A percentile compares a stretch with the other conserved stretches of the same genome.
phyloP scores from a whole-genome alignment of 768 basidiomycete genomes.

The Leucocoprinus sp. region DNA sequence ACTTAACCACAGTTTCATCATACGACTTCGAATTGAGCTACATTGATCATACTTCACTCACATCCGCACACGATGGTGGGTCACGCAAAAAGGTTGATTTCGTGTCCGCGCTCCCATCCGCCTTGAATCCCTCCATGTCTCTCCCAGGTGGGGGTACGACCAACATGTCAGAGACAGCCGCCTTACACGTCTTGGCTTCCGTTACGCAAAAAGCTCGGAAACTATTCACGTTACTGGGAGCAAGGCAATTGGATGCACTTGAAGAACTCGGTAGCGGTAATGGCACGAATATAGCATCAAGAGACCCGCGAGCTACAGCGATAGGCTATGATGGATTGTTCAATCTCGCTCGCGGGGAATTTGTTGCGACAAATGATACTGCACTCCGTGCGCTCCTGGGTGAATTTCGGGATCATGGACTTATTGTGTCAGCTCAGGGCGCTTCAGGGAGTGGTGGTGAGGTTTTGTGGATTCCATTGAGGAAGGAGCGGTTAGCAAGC shows the following conservation, averaged over 20 bases:
- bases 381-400: slow-evolving; percentile 73
- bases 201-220: slow-evolving; percentile 85
- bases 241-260: slow-evolving; percentile 57
- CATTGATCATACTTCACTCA: slow-evolving; percentile 55
- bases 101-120: slow-evolving; percentile 14
- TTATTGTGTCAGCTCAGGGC: slow-evolving; percentile 53
- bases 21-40: slow-evolving; percentile 75
- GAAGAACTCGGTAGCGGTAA: slow-evolving; percentile 30
- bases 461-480: slow-evolving; percentile 81
- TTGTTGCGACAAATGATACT: slow-evolving; percentile 85
- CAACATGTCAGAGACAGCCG: slow-evolving; percentile 66
- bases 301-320: slow-evolving; percentile 46
- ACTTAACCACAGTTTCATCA: slow-evolving; percentile 75
- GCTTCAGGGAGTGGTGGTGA: slow-evolving; percentile 39
- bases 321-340: slow-evolving; percentile 64
- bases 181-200: slow-evolving; percentile 74
- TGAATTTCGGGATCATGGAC: slow-evolving; percentile 87
- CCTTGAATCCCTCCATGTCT: slow-evolving; percentile 20
- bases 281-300: slow-evolving; percentile 15
- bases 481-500: slow-evolving; percentile 60
- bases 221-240: slow-evolving; percentile 66
- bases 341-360: slow-evolving; percentile 66
- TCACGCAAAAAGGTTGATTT: slow-evolving; percentile 25
- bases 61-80: slow-evolving; percentile 40
- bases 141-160: slow-evolving; percentile 13